phyloP scores from a whole-genome alignment of 2,329 filamentous ascomycete species.

The Pseudogymnoascus verrucosus region DNA sequence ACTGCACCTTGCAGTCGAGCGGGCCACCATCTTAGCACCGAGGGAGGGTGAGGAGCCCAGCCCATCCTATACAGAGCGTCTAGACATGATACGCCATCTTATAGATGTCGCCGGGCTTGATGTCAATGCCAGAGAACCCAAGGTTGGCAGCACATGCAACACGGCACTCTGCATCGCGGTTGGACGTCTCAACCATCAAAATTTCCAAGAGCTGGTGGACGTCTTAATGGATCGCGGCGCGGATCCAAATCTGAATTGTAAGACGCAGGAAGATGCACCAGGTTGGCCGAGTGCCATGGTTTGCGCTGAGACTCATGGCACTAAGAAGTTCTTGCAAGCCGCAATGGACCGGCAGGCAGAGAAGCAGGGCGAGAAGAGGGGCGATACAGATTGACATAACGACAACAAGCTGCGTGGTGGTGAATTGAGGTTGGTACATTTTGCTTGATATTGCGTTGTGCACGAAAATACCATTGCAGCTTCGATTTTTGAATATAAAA shows the following conservation, averaged over 20 bases:
- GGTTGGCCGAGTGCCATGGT: background rate
- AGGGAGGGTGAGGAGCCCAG: background rate
- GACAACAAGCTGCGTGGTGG: background rate
- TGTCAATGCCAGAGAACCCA: constrained; percentile 5
- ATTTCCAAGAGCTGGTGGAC: background rate
- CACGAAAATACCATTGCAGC: background rate
- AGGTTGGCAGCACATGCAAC: background rate
- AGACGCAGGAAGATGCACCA: background rate
- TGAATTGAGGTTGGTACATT: background rate
- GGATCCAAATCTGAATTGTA: constrained; percentile 9
- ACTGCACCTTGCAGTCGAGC: constrained; percentile 9
- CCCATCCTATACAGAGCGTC: background rate
- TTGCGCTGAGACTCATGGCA: background rate
- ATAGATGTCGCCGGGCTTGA: constrained; percentile 11
- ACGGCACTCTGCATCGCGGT: constrained; percentile 10
- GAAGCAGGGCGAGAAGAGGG: background rate
- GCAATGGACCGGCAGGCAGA: background rate
- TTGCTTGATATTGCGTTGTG: background rate
- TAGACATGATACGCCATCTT: constrained; percentile 12
- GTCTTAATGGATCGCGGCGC: constrained; percentile 11
- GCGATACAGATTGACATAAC: background rate
- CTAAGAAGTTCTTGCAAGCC: background rate
- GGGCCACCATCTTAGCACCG: background rate
- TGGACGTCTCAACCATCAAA: background rate
- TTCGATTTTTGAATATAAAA: background rate